Evolutionary conservation across 768 basidiomycete genomes (phyloP).

Genomic region (Termitomyces sp.): DNA sequence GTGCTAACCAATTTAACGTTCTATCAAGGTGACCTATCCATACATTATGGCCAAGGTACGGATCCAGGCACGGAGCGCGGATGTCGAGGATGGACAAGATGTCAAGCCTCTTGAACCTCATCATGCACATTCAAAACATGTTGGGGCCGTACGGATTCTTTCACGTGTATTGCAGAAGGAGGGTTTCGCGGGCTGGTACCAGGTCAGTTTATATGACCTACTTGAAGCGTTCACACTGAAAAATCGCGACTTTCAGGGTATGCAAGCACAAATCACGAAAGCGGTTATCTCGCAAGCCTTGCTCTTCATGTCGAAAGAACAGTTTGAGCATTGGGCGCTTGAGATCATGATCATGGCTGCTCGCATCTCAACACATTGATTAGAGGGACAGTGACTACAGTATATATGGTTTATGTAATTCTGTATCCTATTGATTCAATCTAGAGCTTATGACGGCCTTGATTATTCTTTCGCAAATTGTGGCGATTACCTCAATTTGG

Average conservation of each 20-base stretch:
- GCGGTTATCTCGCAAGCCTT: slow-evolving; percentile 94
- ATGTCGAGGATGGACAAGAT: slow-evolving; percentile 38
- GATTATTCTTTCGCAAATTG: background rate
- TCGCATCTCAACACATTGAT: slow-evolving; percentile 24
- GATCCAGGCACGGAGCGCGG: slow-evolving; percentile 79
- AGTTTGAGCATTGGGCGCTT: slow-evolving; percentile 88
- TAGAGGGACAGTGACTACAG: background rate
- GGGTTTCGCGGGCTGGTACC: slow-evolving; percentile 93
- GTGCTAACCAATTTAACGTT: background rate
- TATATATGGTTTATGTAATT: slow-evolving; percentile 2
- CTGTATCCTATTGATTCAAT: background rate
- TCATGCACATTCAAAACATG: slow-evolving; percentile 43
- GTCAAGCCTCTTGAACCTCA: slow-evolving; percentile 36
- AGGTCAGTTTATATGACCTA: slow-evolving; percentile 44
- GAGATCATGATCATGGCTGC: slow-evolving; percentile 57
- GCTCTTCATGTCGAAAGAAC: slow-evolving; percentile 95
- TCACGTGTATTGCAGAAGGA: slow-evolving; percentile 64
- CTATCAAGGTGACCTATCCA: slow-evolving; percentile 79
- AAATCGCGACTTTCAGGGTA: slow-evolving; percentile 53
- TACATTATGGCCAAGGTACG: slow-evolving; percentile 97
- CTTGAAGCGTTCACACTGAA: background rate
- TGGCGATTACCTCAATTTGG: background rate
- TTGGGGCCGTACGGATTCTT: slow-evolving; percentile 78
- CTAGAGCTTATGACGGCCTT: background rate
- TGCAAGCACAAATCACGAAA: slow-evolving; percentile 94